Conservation (phyloP, 768 basidiomycete species). For the Rhizopogon vulgaris region DNA sequence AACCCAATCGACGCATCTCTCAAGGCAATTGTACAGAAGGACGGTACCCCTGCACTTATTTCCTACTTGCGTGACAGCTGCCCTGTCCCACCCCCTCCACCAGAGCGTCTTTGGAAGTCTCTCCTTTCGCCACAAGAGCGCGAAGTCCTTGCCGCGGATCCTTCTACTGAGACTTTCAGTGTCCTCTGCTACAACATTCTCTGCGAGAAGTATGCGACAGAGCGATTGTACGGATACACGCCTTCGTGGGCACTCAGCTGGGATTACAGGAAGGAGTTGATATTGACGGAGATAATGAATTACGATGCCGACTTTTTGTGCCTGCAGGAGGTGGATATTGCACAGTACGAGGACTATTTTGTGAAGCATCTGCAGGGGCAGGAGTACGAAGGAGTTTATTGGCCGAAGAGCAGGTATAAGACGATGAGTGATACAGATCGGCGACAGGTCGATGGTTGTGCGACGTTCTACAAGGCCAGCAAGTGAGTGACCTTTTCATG, state of each 20-base stretch:
- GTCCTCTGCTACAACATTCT: slow-evolving; percentile 92
- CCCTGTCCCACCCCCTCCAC: slow-evolving; percentile 74
- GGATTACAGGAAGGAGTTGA: slow-evolving; percentile 87
- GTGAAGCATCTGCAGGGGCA: slow-evolving; percentile 59
- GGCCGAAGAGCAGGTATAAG: slow-evolving; percentile 88
- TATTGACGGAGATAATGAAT: slow-evolving; percentile 76
- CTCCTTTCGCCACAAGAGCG: slow-evolving; percentile 54
- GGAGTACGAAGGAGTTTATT: slow-evolving; percentile 88
- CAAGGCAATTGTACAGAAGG: slow-evolving; percentile 83
- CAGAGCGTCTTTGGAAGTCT: slow-evolving; percentile 71
- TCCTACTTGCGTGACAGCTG: slow-evolving; percentile 91
- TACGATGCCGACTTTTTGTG: slow-evolving; percentile 88
- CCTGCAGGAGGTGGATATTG: slow-evolving; percentile 91
- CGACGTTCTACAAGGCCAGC: slow-evolving; percentile 86
- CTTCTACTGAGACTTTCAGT: slow-evolving; percentile 68
- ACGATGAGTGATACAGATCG: slow-evolving; percentile 87
- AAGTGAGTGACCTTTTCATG: slow-evolving; percentile 50
- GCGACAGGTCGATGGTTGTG: slow-evolving; percentile 91
- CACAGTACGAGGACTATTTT: slow-evolving; percentile 91
- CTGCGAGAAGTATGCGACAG: slow-evolving; percentile 85
- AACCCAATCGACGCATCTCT: slow-evolving; percentile 82
- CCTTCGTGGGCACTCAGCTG: slow-evolving; percentile 95
- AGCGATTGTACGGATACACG: slow-evolving; percentile 90
- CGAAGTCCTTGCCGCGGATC: slow-evolving; percentile 54
- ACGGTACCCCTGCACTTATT: slow-evolving; percentile 87